Conservation (phyloP, 805 yeast genomes). For the Ogataea corticis region DNA sequence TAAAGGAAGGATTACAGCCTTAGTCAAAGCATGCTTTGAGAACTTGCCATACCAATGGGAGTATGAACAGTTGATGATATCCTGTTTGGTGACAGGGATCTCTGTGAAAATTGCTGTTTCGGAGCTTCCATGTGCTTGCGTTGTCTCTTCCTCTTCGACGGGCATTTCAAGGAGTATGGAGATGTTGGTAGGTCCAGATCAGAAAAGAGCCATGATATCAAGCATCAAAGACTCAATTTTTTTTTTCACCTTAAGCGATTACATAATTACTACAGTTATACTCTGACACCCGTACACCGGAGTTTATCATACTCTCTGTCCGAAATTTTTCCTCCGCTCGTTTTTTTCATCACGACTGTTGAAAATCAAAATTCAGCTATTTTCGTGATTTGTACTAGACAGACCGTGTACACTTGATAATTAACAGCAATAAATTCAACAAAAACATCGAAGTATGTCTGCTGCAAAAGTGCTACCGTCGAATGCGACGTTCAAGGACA, state of each 20-base stretch:
- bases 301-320: too few relatives aligned
- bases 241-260: background rate
- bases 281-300: too few relatives aligned
- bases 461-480: constrained; percentile 45
- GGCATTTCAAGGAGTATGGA: background rate
- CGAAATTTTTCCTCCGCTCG: constrained; percentile 2
- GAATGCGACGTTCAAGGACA: constrained; percentile 88
- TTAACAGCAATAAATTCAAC: constrained; percentile 1
- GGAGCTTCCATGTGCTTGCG: background rate
- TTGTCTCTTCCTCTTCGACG: background rate
- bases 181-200: too few relatives aligned
- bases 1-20: constrained; percentile 55
- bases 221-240: background rate
- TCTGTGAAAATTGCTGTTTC: constrained; percentile 26
- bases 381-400: background rate
- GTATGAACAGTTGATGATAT: constrained; percentile 52
- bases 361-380: background rate
- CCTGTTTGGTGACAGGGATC: constrained; percentile 34
- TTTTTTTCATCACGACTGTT: background rate
- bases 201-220: too few relatives aligned
- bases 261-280: background rate
- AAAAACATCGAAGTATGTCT: constrained; percentile 14
- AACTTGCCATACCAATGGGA: constrained; percentile 62
- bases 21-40: constrained; percentile 45
- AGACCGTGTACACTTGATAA: background rate